Base-by-base conservation (phyloP, 495 filamentous ascomycete genomes). In the Cryomyces antarcticus region DNA sequence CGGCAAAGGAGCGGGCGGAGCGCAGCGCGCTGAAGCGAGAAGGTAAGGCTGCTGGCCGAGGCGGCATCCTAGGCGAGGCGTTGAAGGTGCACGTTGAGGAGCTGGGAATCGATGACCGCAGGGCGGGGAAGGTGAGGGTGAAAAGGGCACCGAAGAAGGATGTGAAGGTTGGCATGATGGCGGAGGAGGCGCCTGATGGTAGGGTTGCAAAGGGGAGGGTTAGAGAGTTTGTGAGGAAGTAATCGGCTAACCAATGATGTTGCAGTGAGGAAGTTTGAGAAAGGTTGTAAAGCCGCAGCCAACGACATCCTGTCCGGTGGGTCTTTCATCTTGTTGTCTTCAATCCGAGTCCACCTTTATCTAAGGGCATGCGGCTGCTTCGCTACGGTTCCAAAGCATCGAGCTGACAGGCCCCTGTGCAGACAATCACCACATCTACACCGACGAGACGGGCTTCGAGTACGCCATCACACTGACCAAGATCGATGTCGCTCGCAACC, bases 371-470 rank as follows among this genome's bases (percentile, higher is more conserved):
- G n/a, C 7, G 9, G 9, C 33, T 36, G 33, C 9, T 13, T 9
- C 9, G 12, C 33, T 13, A 2, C 33, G 1, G 12, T 10, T 36
- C 3, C 33, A 10, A 36, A 36, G 9, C 1, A 36, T 24, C 33
- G 2, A 9, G 33, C 9, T 36, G 9, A 10, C 33, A 10, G 33
- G 3, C 33, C 9, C 33, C 12, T 9, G 33, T 36, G 33, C 48
- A 69, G 67, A 59, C 38, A 54, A 61, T 38, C 60, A 71, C 45
- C 64, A 68, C 44, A 50, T 71, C 47, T 66, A 70, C 55, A 51
- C 38, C 2, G 70, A 73, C 50, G 5, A 30, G n/a, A 62, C 57
- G 3, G 55, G 53, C 34, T 70, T 72, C 55, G 51, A 56, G 30
- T 70, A 70, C 60, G 60, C 67, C 46, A 49, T 72, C 47, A 51